Base-by-base conservation (phyloP, 2,329 filamentous ascomycete species). In the Claviceps monticola region DNA sequence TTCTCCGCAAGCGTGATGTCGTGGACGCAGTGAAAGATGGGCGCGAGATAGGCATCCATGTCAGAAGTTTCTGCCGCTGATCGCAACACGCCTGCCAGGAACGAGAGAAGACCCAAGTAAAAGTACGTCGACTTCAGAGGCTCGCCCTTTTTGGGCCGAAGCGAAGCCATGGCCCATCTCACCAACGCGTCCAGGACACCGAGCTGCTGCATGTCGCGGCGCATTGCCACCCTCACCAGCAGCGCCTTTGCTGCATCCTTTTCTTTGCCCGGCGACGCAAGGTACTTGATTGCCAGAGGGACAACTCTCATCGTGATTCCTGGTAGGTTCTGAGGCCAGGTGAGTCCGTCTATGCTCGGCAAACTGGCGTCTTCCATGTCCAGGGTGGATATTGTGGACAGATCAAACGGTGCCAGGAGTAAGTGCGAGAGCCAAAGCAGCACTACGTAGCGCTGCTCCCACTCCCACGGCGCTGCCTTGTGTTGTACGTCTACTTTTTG, bases 401-500 rank as follows among this genome's bases (percentile, higher is more conserved):
- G 72, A 60, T 96, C 90, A 67, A 98, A 98, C 0, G 93, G 93
- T 1, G 88, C 88, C 36, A 91, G 75, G 53, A 91, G 73, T 16
- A 93, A 71, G 66, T 93, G 86, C 1, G 85, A 86, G 34, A 91
- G 77, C 93, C 93, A 98, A 9, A 95, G 73, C 4, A 97, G 72
- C 44, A 90, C 80, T 17, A 96, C 73, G 62, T 96, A 97, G 51
- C 86, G 78, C 66, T 96, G 86, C 64, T 95, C 84, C 93, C 93
- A 98, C 1, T 75, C 74, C 74, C 85, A 80, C 23, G 59, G 52
- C 53, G 48, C 1, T 54, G 53, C 6, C 36, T 58, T 56, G 21
- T 54, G 53, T 0, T 54, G 43, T 9, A 60, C 51, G 1, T 55
- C 13, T 5, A 14, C 21, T 14, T 16, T 26, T 9, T 44, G 5